Percentiles rank a stretch among this genome's conserved stretches.
Conservation (phyloP, 2,329 filamentous ascomycete species). For the Microsporum canis region DNA sequence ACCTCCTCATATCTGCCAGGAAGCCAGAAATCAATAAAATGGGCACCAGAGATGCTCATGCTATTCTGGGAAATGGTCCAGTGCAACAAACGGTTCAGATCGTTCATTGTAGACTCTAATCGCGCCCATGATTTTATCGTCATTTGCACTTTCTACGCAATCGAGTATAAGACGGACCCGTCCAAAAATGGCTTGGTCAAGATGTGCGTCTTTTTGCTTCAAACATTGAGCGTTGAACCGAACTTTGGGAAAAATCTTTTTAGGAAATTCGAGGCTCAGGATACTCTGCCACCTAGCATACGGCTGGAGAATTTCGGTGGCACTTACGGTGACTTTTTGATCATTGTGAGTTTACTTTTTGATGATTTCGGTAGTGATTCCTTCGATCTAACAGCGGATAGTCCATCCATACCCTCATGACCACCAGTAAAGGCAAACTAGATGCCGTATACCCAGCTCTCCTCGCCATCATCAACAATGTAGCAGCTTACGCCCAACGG, state of each 20-base stretch:
- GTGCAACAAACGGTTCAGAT: slow-evolving; percentile 93
- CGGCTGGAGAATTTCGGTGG: slow-evolving; percentile 75
- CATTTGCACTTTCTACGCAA: slow-evolving; percentile 79
- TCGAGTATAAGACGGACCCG: slow-evolving; percentile 75
- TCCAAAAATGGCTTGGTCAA: slow-evolving; percentile 85
- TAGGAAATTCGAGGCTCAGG: slow-evolving; percentile 76
- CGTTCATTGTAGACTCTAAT: slow-evolving; percentile 94
- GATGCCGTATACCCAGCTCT: slow-evolving; percentile 87
- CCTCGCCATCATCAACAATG: slow-evolving; percentile 84
- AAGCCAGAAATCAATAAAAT: slow-evolving; percentile 65
- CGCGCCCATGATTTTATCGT: slow-evolving; percentile 87
- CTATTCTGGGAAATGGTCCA: slow-evolving; percentile 95
- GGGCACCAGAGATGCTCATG: slow-evolving; percentile 92
- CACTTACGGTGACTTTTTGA: slow-evolving; percentile 84
- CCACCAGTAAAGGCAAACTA: slow-evolving; percentile 77
- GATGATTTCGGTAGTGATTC: not conserved
- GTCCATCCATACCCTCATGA: slow-evolving; percentile 87
- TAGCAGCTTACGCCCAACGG: slow-evolving; percentile 71
- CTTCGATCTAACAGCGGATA: slow-evolving; percentile 26
- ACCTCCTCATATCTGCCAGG: slow-evolving; percentile 82
- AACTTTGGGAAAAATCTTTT: slow-evolving; percentile 87
- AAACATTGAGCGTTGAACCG: slow-evolving; percentile 85
- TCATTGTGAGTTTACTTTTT: slow-evolving; percentile 56
- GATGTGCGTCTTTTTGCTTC: slow-evolving; percentile 94
- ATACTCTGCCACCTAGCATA: slow-evolving; percentile 71